Evolutionary conservation across 345 rosid species (phyloP), one percentile per base, ranked within the genome.

Genomic region (Rhizophora apiculata): DNA sequence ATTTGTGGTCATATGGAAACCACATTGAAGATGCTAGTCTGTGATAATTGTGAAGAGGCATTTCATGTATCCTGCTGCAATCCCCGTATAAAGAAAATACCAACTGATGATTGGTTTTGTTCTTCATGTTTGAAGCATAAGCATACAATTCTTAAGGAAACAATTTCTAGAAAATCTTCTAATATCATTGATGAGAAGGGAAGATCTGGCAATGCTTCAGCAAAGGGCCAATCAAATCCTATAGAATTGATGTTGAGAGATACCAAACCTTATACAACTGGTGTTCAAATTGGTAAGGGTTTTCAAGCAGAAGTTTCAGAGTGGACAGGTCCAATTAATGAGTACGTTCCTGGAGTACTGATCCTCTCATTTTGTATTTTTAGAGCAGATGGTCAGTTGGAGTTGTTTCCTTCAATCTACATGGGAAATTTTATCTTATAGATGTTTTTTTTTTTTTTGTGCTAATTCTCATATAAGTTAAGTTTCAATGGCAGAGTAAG

Each of bases 301-400:
- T 89, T 86, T 73, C 99, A 96, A 88, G 95, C 96, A 4, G 86
- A 92, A 56, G 89, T 96, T 74, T 88, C 97, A 68, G 92, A 85
- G 39, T 90, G 98, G 96, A 78, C 80, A 62, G 96, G 89, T 78
- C 96, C 97, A 72, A 68, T 71, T 52, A 74, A 71, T 37, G 68
- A 75, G 99, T 96, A 86, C 62, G 85, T 79, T 56, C 30, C 60
- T 9, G 24, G 18, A 24, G 29, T 64, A 27, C 22, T 65, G 67
- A 75, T 62, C 58, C 71, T 68, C 51, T 37, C 53, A 32, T 57
- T 62, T 43, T 43, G 49, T 2, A 1, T 11, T 13, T 43, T 43
- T 43, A 43, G 49, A 43, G 37, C 16, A 43, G 49, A 43, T 43
- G 49, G 49, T 43, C 49, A 43, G 4, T 43, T 43, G 49, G 18